Percentiles rank a stretch among this genome's conserved stretches.
Evolutionary conservation across 768 basidiomycete genomes (phyloP).

Genomic region (Rhizopogon salebrosus): DNA sequence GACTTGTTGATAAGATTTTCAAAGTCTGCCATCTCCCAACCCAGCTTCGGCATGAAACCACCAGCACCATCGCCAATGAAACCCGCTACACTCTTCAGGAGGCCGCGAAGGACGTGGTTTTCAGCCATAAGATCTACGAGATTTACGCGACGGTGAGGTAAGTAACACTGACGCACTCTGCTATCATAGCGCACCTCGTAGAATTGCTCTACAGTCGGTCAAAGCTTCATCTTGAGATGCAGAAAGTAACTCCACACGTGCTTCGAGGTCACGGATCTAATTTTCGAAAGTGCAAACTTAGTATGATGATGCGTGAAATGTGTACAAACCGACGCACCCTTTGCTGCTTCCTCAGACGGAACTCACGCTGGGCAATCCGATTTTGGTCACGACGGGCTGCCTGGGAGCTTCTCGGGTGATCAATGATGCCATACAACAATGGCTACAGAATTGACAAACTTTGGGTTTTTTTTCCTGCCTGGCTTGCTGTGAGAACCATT

Average conservation of each 20-base stretch:
- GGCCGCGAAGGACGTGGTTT: conserved; percentile 76
- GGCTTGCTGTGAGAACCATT: conserved; percentile 27
- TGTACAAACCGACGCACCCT: conserved; percentile 38
- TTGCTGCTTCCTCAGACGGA: conserved; percentile 88
- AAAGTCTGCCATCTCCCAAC: conserved; percentile 75
- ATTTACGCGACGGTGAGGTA: conserved; percentile 5
- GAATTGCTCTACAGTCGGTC: conserved; percentile 74
- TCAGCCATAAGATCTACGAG: conserved; percentile 78
- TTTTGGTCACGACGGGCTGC: conserved; percentile 87
- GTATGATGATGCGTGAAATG: neutral
- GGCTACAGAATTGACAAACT: conserved; percentile 40
- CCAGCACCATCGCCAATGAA: conserved; percentile 89
- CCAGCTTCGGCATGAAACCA: conserved; percentile 70
- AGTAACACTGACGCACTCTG: neutral
- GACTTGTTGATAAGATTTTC: conserved; percentile 77
- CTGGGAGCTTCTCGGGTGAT: conserved; percentile 55
- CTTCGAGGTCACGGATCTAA: conserved; percentile 93
- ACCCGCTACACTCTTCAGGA: conserved; percentile 67
- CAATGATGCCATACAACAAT: conserved; percentile 7
- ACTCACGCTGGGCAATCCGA: conserved; percentile 90
- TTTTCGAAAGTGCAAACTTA: conserved; percentile 3
- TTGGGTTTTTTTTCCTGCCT: conserved; percentile 87
- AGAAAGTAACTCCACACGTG: conserved; percentile 90
- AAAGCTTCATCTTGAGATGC: conserved; percentile 89
- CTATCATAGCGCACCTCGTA: conserved; percentile 50